Percentiles rank a stretch among this genome's conserved stretches.
These are phyloP conservation scores for Magnusiomyces suaveolens DNA, from an alignment of 1,139 yeast genomes.

Conservation along the genomic window DNA sequence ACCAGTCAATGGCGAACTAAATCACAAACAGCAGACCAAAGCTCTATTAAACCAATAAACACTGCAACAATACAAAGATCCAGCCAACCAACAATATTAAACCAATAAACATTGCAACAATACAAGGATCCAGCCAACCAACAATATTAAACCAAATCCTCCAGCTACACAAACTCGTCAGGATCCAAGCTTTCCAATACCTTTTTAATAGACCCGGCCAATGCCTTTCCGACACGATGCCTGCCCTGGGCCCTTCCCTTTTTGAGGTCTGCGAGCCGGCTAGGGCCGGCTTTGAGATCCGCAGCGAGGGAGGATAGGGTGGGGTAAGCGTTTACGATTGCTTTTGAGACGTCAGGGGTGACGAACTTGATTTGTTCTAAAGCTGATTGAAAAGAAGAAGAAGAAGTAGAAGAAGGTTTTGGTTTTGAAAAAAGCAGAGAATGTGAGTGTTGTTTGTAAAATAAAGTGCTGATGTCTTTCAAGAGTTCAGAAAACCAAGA, in stretches of 20 bases:
- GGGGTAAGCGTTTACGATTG: neutral
- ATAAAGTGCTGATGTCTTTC: neutral
- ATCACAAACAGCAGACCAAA: too few relatives aligned
- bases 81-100: too few relatives aligned
- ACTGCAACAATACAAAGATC: too few relatives aligned
- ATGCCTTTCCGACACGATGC: neutral
- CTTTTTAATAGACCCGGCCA: neutral
- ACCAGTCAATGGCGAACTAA: too few relatives aligned
- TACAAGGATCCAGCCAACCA: too few relatives aligned
- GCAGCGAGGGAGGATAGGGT: neutral
- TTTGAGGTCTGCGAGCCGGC: neutral
- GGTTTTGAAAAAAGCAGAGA: too few relatives aligned
- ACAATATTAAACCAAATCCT: neutral
- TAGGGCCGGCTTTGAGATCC: neutral
- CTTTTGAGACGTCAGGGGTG: neutral
- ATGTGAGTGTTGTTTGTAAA: too few relatives aligned
- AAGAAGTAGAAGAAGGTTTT: too few relatives aligned
- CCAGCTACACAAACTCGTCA: neutral
- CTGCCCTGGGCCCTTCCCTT: neutral
- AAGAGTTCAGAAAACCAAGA: neutral
- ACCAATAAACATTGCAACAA: neutral
- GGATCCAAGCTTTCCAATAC: neutral
- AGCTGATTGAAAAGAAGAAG: too few relatives aligned
- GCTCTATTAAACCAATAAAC: too few relatives aligned
- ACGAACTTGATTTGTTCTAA: conserved; percentile 1